Evolutionary conservation across 2,329 filamentous ascomycete species (phyloP), one percentile per base, ranked within the genome.

Genomic region (Daldinia eschscholtzii): DNA sequence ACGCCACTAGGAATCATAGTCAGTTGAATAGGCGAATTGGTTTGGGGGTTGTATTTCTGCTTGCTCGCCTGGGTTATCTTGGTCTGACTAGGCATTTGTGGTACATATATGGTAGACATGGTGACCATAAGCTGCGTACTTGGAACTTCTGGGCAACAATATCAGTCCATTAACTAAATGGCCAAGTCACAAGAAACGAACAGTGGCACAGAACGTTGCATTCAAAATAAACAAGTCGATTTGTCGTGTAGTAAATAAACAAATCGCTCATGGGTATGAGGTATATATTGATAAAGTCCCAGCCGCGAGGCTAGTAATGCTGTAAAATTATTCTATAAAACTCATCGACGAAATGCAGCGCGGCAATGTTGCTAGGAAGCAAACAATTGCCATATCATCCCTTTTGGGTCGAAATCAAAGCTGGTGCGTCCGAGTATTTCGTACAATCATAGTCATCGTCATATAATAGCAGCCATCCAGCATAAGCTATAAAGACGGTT

Each of bases 301-400:
- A 60, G 50, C 56, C 56, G 41, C 23, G 56, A 60, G 48, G 60
- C 53, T 52, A 13, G 26, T 41, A 53, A 23, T 50, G 41, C 50
- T 41, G 20, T 48, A n/a, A 42, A 46, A 57, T 48, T 28, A 42
- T 56, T 44, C 46, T 44, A 58, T 61, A 44, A 9, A 42, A 23
- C 33, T 7, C 46, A 5, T 18, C 26, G 26, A 52, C 6, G 28
- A 30, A 52, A 52, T 33, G 26, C 15, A 33, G 6, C 26, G 28
- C 46, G 26, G 10, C 23, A 33, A 52, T 33, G 15, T 20, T 30
- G 37, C 12, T 30, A 39, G 46, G 53, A 61, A 50, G 55, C 18
- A 61, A 56, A 53, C 35, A 4, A 4, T 15, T 44, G 50, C 61
- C 61, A 61, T 70, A 67, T 61, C 39, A 35, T 55, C 64, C 64